A percentile compares a stretch with the other conserved stretches of the same genome.
Conservation (phyloP, 2,329 filamentous ascomycete species). For the Colletotrichum caudatum region DNA sequence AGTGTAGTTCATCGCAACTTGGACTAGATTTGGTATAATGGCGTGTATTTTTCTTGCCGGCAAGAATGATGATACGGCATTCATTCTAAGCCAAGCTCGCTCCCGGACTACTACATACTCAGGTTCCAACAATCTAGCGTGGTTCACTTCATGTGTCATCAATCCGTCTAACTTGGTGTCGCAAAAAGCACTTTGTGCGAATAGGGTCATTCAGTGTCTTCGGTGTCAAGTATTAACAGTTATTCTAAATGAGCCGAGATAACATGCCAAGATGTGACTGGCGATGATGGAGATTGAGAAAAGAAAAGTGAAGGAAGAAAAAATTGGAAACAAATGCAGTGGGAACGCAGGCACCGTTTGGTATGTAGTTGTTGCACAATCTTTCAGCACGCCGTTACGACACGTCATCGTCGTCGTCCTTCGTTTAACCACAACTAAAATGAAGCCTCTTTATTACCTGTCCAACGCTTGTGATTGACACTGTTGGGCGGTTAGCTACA, state of each 20-base stretch:
- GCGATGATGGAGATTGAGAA: background rate
- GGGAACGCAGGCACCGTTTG: background rate
- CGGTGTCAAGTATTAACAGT: background rate
- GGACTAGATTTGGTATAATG: background rate
- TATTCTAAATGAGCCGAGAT: slow-evolving; percentile 22
- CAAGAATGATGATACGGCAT: background rate
- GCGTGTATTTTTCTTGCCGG: background rate
- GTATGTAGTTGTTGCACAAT: slow-evolving; percentile 26
- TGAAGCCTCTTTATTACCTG: slow-evolving; percentile 21
- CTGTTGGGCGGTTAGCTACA: slow-evolving; percentile 12
- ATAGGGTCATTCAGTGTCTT: background rate
- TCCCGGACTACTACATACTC: background rate
- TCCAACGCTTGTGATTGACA: slow-evolving; percentile 42
- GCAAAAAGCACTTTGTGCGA: background rate
- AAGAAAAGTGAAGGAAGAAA: background rate
- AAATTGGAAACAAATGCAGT: background rate
- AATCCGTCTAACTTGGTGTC: background rate
- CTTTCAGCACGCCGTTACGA: slow-evolving; percentile 20
- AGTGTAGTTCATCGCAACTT: background rate
- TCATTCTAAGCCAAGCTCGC: background rate
- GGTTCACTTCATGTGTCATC: background rate
- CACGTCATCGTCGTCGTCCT: background rate
- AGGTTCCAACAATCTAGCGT: background rate
- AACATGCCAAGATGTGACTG: background rate
- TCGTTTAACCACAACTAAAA: background rate